Conservation (phyloP, 352 stramenopile species). For the Phytophthora sp. region DNA sequence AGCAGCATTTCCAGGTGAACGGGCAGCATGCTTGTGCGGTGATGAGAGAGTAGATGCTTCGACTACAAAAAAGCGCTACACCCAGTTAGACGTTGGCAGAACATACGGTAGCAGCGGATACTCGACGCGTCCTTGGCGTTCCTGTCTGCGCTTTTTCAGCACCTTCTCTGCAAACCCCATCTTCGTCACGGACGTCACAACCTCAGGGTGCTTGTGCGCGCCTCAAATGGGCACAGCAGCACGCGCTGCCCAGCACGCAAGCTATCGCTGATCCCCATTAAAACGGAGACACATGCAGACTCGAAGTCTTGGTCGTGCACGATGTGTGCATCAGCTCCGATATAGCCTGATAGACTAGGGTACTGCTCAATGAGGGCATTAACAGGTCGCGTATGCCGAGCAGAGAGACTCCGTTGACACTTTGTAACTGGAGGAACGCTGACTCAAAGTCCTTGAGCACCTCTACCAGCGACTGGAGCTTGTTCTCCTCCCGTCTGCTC, state of each 20-base stretch:
- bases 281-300: background rate
- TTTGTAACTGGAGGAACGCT: background rate
- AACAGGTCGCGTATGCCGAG: background rate
- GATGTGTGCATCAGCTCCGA: background rate
- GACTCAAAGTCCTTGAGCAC: background rate
- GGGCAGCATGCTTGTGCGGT: background rate
- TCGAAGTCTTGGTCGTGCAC: no score
- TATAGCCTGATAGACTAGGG: background rate
- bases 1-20: conserved; percentile 5
- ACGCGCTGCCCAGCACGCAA: background rate
- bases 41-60: background rate
- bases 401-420: background rate
- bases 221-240: background rate
- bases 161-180: background rate
- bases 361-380: background rate
- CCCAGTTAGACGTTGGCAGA: background rate
- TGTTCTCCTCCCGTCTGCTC: background rate
- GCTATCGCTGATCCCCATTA: background rate
- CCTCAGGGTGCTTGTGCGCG: background rate
- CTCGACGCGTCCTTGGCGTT: background rate
- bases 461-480: background rate
- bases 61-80: conserved; percentile 1
- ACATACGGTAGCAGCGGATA: background rate
- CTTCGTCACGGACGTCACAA: background rate
- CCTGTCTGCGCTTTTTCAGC: background rate